phyloP scores from a whole-genome alignment of 2,329 filamentous ascomycete species.

The Ceratocystis harringtonii region DNA sequence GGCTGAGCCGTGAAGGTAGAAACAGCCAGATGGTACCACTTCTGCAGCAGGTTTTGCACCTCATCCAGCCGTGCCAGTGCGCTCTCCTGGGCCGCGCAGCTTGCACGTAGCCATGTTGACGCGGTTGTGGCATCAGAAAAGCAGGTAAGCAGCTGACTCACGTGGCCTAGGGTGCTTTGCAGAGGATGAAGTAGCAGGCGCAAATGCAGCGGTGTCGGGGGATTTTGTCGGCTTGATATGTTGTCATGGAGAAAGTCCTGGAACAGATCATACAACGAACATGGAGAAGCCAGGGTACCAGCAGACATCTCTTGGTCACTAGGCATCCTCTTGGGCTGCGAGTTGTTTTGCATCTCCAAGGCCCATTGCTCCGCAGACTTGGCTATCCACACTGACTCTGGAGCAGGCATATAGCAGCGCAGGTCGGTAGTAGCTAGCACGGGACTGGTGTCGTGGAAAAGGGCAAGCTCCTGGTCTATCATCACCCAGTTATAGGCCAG shows the following conservation, averaged over 20 bases:
- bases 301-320: neutral
- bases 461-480: conserved; percentile 55
- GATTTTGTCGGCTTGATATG: conserved; percentile 33
- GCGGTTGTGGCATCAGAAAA: conserved; percentile 44
- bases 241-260: conserved; percentile 53
- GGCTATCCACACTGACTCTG: conserved; percentile 49
- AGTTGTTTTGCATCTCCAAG: conserved; percentile 39
- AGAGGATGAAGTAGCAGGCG: conserved; percentile 54
- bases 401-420: conserved; percentile 44
- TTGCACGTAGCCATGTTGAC: neutral
- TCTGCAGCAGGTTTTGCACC: conserved; percentile 46
- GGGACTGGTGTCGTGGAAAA: conserved; percentile 49
- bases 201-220: conserved; percentile 40
- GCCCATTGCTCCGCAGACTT: conserved; percentile 45
- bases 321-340: conserved; percentile 31
- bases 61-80: conserved; percentile 42
- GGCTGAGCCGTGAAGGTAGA: conserved; percentile 40
- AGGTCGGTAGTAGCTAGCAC: conserved; percentile 52
- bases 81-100: conserved; percentile 31
- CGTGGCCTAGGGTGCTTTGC: conserved; percentile 49
- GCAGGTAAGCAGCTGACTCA: conserved; percentile 49
- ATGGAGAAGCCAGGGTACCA: conserved; percentile 27
- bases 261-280: conserved; percentile 49
- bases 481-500: conserved; percentile 63
- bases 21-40: conserved; percentile 53